Conservation (phyloP, 2,329 filamentous ascomycete species). For the Bisporella sp. region DNA sequence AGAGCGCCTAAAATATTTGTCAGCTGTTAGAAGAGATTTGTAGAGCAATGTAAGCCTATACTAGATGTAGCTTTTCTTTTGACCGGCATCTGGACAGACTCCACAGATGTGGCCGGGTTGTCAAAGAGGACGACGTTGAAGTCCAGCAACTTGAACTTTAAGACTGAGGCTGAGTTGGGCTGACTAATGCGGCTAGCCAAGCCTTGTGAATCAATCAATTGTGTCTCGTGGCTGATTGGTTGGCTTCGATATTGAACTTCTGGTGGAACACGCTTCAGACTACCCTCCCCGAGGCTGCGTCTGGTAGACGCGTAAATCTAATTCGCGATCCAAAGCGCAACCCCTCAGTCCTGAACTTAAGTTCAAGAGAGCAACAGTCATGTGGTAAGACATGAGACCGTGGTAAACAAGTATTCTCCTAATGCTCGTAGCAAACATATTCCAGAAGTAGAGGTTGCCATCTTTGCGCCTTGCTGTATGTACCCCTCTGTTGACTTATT, state of each 20-base stretch:
- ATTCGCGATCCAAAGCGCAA: too few species aligned
- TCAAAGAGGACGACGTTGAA: conserved; percentile 9
- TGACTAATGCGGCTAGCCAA: neutral
- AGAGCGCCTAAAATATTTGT: conserved; percentile 33
- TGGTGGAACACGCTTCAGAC: too few species aligned
- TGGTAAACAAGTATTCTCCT: too few species aligned
- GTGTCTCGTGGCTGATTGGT: too few species aligned
- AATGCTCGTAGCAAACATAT: conserved; percentile 73
- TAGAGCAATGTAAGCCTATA: conserved; percentile 30
- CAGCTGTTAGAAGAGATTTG: conserved; percentile 23
- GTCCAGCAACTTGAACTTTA: neutral
- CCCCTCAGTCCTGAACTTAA: neutral
- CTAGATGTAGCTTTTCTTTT: conserved; percentile 62
- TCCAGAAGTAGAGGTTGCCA: conserved; percentile 94
- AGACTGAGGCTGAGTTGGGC: conserved; percentile 6
- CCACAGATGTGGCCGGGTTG: conserved; percentile 12
- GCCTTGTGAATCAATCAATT: conserved; percentile 1
- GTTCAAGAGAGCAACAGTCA: conserved; percentile 7
- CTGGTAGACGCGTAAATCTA: too few species aligned
- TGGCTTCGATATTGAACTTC: too few species aligned
- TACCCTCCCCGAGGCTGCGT: too few species aligned
- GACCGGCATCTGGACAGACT: conserved; percentile 48
- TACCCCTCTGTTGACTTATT: neutral
- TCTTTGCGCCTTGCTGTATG: conserved; percentile 92
- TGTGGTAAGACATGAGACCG: conserved; percentile 21